A percentile compares a stretch with the other conserved stretches of the same genome.
Evolutionary conservation across 768 basidiomycete genomes (phyloP).

Genomic region (Podaxis sp.): DNA sequence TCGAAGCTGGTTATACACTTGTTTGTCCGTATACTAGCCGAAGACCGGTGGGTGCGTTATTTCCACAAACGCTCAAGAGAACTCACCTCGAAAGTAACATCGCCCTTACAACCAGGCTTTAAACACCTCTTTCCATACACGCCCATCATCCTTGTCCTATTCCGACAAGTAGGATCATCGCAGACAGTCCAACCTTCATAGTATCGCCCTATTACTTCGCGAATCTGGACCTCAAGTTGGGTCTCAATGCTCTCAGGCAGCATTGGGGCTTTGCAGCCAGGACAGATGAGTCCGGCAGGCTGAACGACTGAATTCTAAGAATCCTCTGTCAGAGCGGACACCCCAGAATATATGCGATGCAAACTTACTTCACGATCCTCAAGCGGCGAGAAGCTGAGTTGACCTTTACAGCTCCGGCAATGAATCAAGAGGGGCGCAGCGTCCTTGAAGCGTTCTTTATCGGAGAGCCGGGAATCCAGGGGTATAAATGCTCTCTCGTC

Average conservation of each 20-base stretch:
- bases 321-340: neutral
- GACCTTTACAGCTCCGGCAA: constrained; percentile 72
- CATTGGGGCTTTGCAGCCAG: constrained; percentile 57
- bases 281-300: constrained; percentile 68
- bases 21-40: constrained; percentile 75
- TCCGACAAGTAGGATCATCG: constrained; percentile 80
- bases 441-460: constrained; percentile 84
- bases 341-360: neutral
- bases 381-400: constrained; percentile 58
- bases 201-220: constrained; percentile 72
- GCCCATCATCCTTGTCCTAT: constrained; percentile 90
- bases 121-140: constrained; percentile 88
- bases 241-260: constrained; percentile 64
- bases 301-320: constrained; percentile 66
- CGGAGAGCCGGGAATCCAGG: constrained; percentile 88
- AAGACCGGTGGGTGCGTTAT: constrained; percentile 11
- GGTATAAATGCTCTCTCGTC: constrained; percentile 73
- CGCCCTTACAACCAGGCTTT: constrained; percentile 64
- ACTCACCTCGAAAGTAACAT: constrained; percentile 74
- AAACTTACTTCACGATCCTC: constrained; percentile 56
- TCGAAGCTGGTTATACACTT: constrained; percentile 87
- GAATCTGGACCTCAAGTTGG: constrained; percentile 87
- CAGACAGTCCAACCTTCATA: constrained; percentile 91
- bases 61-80: neutral
- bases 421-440: constrained; percentile 68